Base-by-base conservation (phyloP, 495 filamentous ascomycete species). In the Stereocaulon alpinum region DNA sequence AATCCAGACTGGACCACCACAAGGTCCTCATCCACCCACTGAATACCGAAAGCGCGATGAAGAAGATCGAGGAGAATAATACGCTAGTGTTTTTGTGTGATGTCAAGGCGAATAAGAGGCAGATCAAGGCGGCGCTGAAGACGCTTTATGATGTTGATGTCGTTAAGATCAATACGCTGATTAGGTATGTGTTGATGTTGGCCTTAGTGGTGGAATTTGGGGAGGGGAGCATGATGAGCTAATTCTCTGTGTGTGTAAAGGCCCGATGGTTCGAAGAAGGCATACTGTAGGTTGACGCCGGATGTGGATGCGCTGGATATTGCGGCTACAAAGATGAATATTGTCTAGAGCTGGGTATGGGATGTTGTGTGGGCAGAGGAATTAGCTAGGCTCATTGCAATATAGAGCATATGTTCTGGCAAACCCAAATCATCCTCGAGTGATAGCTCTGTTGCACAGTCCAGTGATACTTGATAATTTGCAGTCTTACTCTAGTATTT, bases 61-160 rank as follows among this genome's bases (percentile, higher is more conserved):
- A 99, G 89, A 96, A 96, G 87, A 95, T 97, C 65, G 94, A 97
- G 84, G 93, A 97, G 87, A 88, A 97, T 83, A 95, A 99, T 83
- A 96, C 93, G 67, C 81, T 97, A 24, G 94, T 97, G 67, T 97
- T 99, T 80, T 95, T 97, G 70, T 91, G 95, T 69, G 89, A 99
- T 66, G 83, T 90, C 73, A 96, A 96, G 87, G 83, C 89, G 69
- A 99, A 99, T 82, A 99, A 99, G 88, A 85, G 91, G 70, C 93
- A 99, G 84, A 99, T 99, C 79, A 96, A 95, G 84, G 80, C 82
- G 68, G 88, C 93, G 63, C 80, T 99, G 65, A 99, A 99, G 89
- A 96, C 91, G 87, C 84, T 97, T 66, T 99, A 99, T 76, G 92
- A 97, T 76, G 91, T 99, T 64, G 90, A 96, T 70, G 86, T 82